Conservation (phyloP, 1,139 yeast species). For the Trichomonascaceae sp. region DNA sequence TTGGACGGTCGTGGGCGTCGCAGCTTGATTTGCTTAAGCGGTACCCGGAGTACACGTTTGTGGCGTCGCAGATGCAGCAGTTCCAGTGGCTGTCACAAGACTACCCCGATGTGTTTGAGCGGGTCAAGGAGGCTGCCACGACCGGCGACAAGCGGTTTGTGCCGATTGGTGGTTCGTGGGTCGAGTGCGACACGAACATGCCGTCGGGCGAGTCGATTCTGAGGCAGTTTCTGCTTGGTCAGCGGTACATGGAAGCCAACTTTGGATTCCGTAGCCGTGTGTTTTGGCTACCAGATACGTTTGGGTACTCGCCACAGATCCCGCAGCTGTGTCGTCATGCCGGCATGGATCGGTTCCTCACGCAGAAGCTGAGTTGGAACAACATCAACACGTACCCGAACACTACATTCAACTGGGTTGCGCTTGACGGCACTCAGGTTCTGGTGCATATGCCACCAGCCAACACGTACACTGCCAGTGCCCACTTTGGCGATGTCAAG, state of each 20-base stretch:
- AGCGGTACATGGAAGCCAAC: slow-evolving; percentile 62
- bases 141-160: slow-evolving; percentile 46
- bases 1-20: slow-evolving; percentile 91
- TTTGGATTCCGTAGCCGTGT: slow-evolving; percentile 65
- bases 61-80: slow-evolving; percentile 93
- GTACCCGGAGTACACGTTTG: slow-evolving; percentile 88
- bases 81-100: slow-evolving; percentile 80
- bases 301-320: slow-evolving; percentile 89
- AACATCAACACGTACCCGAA: slow-evolving; percentile 84
- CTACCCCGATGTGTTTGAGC: slow-evolving; percentile 65
- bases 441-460: slow-evolving; percentile 97
- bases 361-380: slow-evolving; percentile 94
- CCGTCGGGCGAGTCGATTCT: slow-evolving; percentile 85
- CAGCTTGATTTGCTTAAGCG: slow-evolving; percentile 74
- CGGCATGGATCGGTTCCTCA: slow-evolving; percentile 71
- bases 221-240: slow-evolving; percentile 84
- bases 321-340: slow-evolving; percentile 85
- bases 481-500: slow-evolving; percentile 83
- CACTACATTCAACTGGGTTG: slow-evolving; percentile 88
- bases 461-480: slow-evolving; percentile 86
- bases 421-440: slow-evolving; percentile 85
- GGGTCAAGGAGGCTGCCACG: slow-evolving; percentile 51
- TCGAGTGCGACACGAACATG: slow-evolving; percentile 89
- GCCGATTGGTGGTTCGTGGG: slow-evolving; percentile 97
- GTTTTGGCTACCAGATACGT: slow-evolving; percentile 95